Conservation (phyloP, 768 basidiomycete species). For the Russula dissimulans region DNA sequence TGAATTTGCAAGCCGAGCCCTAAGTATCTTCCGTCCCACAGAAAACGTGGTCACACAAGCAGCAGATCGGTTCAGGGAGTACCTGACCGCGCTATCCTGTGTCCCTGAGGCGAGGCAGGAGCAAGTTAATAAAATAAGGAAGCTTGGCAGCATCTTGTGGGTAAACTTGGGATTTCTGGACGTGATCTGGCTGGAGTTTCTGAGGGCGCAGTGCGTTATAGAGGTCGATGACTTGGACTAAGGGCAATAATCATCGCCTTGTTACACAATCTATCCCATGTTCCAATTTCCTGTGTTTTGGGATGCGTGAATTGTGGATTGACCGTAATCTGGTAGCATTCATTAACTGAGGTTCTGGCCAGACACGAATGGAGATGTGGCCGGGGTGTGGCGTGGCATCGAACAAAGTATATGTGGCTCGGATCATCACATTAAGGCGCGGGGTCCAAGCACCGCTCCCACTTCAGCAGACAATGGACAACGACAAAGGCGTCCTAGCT, state of each 20-base stretch:
- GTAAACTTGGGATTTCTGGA: not conserved
- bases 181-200: not conserved
- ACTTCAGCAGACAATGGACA: too few species aligned
- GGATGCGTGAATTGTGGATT: too few species aligned
- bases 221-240: constrained; percentile 52
- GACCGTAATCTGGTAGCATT: too few species aligned
- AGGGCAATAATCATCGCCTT: constrained; percentile 30
- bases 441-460: too few species aligned
- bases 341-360: not conserved
- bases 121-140: not conserved
- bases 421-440: too few species aligned
- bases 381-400: too few species aligned
- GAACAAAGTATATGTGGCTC: too few species aligned
- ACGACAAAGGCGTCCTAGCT: too few species aligned
- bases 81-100: not conserved
- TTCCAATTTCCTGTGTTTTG: not conserved
- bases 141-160: not conserved
- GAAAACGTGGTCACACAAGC: not conserved
- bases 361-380: not conserved
- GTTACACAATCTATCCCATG: too few species aligned
- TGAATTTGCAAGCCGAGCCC: not conserved
- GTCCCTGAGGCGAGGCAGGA: not conserved
- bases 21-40: not conserved
- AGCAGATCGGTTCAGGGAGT: not conserved
- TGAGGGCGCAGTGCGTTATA: constrained; percentile 18